Evolutionary conservation across 345 rosid genomes (phyloP), one percentile per base, ranked within the genome.

Genomic region (Atalantia buxifolia): DNA sequence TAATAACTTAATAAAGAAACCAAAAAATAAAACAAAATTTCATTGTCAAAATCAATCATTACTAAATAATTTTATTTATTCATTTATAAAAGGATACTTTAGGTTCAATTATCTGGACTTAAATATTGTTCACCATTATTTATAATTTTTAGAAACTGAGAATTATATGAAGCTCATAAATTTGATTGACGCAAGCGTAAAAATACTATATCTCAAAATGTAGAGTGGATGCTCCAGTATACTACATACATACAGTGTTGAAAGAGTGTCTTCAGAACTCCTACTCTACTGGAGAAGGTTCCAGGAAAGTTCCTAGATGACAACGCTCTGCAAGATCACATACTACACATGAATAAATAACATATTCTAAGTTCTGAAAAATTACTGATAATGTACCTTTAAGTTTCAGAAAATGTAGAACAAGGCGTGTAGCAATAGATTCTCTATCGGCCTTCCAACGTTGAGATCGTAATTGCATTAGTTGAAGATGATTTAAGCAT

Each of bases 221-320:
- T 60, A 16, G 65, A 72, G 30, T 45, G 31, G 40, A 56, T 35
- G 24, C 61, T 40, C 21, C 42, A 76, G 14, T 50, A 53, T 53
- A 69, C 53, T 72, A 50, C 83, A 78, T 61, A 86, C 97, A 75
- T 88, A 93, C 98, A 93, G 91, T 80, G 97, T 85, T 78, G 78
- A 62, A 83, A 95, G 98, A 42, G 78, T 13, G 50, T 83, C 64
- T 36, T 85, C 73, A 91, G 81, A 75, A 80, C 75, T 75, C 92
- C 97, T 72, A 93, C 76, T 86, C 72, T 81, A 18, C 94, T 89
- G 65, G 95, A 88, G 81, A 95, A 87, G 22, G 82, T 80, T 80
- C 98, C 98, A 0, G 92, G 88, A 71, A 92, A 91, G 85, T 89
- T 90, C 88, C 89, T 87, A 42, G 88, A 89, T 36, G 98, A 87